Conservation (phyloP, 352 stramenopile genomes). For the Phytophthora capsici region DNA sequence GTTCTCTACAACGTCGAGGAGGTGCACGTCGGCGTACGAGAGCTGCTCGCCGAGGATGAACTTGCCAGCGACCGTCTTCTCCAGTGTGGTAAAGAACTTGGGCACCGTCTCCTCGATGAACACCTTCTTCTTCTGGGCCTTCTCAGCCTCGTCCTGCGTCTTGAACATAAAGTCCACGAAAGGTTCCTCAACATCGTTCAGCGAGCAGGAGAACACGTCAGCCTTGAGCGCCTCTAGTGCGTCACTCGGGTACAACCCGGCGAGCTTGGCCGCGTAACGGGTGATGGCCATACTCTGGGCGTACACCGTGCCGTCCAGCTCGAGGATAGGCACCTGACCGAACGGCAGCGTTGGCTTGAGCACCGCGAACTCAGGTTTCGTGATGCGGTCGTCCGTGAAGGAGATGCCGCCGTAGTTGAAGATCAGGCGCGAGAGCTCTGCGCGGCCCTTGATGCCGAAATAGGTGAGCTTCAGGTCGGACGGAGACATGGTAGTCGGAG, state of each 20-base stretch:
- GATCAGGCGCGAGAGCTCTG: constrained; percentile 54
- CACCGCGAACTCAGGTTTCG: constrained; percentile 26
- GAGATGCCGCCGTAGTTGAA: constrained; percentile 44
- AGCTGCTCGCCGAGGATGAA: constrained; percentile 59
- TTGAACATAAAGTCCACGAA: constrained; percentile 33
- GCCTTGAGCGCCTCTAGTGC: constrained; percentile 33
- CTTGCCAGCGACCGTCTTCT: constrained; percentile 51
- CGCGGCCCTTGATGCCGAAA: constrained; percentile 54
- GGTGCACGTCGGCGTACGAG: constrained; percentile 47
- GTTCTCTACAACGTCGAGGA: constrained; percentile 55
- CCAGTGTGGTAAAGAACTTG: constrained; percentile 41
- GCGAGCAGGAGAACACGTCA: constrained; percentile 37
- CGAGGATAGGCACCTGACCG: constrained; percentile 45
- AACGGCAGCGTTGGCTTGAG: constrained; percentile 49
- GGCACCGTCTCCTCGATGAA: constrained; percentile 48
- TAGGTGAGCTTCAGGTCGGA: constrained; percentile 63
- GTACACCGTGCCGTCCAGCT: constrained; percentile 39
- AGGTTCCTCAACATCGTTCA: constrained; percentile 18
- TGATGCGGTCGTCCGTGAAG: constrained; percentile 46
- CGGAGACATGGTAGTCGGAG: constrained; percentile 21
- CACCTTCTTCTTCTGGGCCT: constrained; percentile 48
- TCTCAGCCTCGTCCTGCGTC: constrained; percentile 42
- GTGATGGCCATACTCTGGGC: constrained; percentile 50
- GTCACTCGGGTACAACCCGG: constrained; percentile 39
- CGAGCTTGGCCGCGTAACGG: constrained; percentile 51